Evolutionary conservation across 345 rosid species (phyloP).

Genomic region (Eucalyptus sideroxylon): DNA sequence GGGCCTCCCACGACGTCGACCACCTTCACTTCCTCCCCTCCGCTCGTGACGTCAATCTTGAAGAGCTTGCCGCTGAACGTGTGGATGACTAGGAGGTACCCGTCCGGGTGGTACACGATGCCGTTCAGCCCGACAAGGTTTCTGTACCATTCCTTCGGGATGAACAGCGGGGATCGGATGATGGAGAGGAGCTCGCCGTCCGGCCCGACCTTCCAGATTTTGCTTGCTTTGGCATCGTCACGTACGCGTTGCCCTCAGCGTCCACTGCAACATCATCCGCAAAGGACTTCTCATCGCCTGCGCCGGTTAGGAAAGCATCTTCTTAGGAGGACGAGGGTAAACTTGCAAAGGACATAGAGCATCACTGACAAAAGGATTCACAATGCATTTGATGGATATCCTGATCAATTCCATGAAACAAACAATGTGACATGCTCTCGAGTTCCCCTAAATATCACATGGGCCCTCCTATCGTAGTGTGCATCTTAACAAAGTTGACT

Average conservation of each 20-base stretch:
- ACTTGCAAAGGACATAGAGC: not conserved
- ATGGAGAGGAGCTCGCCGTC: slow-evolving; percentile 45
- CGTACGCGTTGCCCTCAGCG: slow-evolving; percentile 61
- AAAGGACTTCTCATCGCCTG: slow-evolving; percentile 32
- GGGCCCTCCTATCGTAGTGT: not conserved
- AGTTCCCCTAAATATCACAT: not conserved
- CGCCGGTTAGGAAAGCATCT: not conserved
- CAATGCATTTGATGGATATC: not conserved
- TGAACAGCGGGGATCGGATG: slow-evolving; percentile 50
- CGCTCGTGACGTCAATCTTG: slow-evolving; percentile 42
- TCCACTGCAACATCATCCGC: slow-evolving; percentile 87
- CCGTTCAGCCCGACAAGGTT: slow-evolving; percentile 64
- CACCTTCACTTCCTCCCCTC: slow-evolving; percentile 22
- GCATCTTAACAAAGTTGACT: not conserved
- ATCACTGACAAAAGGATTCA: not conserved
- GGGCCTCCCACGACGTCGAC: slow-evolving; percentile 46
- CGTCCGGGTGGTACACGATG: slow-evolving; percentile 75
- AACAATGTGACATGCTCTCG: not conserved
- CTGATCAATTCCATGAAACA: not conserved
- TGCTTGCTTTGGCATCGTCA: slow-evolving; percentile 47
- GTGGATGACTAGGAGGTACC: slow-evolving; percentile 66
- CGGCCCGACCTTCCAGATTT: slow-evolving; percentile 64
- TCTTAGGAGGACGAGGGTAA: too few relatives aligned
- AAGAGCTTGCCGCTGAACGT: slow-evolving; percentile 49
- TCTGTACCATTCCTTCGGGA: slow-evolving; percentile 56